Evolutionary conservation across 1,284 basidiomycete species (phyloP).

Genomic region (Malassezia caprae): DNA sequence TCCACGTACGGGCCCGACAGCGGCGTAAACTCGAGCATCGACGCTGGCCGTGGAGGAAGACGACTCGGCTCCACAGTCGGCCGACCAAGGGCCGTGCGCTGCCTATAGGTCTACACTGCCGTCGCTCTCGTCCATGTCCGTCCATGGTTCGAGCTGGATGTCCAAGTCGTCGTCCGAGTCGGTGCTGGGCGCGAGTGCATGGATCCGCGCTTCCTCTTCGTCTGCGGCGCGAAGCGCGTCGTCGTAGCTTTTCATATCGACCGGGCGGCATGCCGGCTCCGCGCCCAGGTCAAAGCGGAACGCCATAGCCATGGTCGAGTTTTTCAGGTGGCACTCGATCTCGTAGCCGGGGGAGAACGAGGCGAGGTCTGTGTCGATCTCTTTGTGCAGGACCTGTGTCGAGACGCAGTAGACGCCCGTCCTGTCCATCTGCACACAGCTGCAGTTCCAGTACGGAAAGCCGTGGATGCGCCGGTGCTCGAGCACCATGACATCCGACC

Average conservation of each 20-base stretch:
- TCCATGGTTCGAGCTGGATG: neutral
- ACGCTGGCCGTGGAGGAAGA: neutral
- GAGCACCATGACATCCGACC: neutral
- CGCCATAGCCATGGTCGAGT: slow-evolving; percentile 12
- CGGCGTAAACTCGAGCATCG: slow-evolving; percentile 35
- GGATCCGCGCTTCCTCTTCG: neutral
- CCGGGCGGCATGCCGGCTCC: neutral
- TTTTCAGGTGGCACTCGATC: neutral
- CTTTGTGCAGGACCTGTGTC: neutral
- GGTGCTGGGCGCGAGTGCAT: neutral
- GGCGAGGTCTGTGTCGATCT: neutral
- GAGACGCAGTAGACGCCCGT: slow-evolving; percentile 15
- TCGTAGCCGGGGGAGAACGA: slow-evolving; percentile 1
- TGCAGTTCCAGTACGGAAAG: slow-evolving; percentile 1
- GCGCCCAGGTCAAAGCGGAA: slow-evolving; percentile 7
- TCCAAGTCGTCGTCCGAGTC: neutral
- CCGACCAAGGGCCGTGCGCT: neutral
- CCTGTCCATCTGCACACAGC: slow-evolving; percentile 17
- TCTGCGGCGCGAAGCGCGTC: neutral
- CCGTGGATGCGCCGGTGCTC: neutral
- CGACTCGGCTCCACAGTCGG: neutral
- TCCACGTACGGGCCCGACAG: slow-evolving; percentile 31
- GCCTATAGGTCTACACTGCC: neutral
- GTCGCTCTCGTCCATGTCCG: neutral
- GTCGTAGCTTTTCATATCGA: neutral